phyloP scores from a whole-genome alignment of 2,329 filamentous ascomycete species.

The Arthrobotrys entomopaga region DNA sequence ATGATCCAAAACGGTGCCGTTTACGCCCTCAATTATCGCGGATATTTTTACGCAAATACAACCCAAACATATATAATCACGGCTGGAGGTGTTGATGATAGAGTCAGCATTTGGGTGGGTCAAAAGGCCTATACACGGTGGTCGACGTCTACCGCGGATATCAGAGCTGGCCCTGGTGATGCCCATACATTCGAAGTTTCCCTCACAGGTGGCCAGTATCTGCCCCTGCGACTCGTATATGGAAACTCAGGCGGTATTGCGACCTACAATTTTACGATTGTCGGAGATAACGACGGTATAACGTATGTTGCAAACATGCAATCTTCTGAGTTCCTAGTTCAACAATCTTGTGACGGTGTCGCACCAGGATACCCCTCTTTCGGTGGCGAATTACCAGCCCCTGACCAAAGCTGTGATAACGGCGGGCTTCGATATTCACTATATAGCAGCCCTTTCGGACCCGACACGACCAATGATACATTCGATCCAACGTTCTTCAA shows the following conservation, averaged over 20 bases:
- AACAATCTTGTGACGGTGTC: slow-evolving; percentile 2
- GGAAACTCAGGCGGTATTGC: slow-evolving; percentile 7
- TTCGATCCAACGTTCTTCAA: slow-evolving; percentile 10
- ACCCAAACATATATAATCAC: background rate
- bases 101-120: slow-evolving; percentile 6
- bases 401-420: slow-evolving; percentile 13
- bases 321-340: background rate
- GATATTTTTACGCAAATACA: slow-evolving; percentile 16
- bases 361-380: background rate
- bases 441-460: slow-evolving; percentile 2
- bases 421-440: background rate
- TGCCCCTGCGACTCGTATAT: slow-evolving; percentile 6
- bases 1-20: background rate
- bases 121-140: slow-evolving; percentile 5
- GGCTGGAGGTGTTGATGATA: slow-evolving; percentile 4
- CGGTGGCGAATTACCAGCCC: background rate
- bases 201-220: background rate
- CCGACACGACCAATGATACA: background rate
- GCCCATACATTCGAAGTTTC: too few relatives aligned
- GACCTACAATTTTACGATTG: slow-evolving; percentile 9
- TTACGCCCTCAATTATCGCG: slow-evolving; percentile 16
- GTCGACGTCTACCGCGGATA: background rate
- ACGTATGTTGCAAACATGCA: slow-evolving; percentile 5
- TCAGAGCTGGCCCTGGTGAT: background rate
- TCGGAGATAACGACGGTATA: slow-evolving; percentile 1